phyloP scores from a whole-genome alignment of 176 grass and related monocot species.

The Carex cristatella region DNA sequence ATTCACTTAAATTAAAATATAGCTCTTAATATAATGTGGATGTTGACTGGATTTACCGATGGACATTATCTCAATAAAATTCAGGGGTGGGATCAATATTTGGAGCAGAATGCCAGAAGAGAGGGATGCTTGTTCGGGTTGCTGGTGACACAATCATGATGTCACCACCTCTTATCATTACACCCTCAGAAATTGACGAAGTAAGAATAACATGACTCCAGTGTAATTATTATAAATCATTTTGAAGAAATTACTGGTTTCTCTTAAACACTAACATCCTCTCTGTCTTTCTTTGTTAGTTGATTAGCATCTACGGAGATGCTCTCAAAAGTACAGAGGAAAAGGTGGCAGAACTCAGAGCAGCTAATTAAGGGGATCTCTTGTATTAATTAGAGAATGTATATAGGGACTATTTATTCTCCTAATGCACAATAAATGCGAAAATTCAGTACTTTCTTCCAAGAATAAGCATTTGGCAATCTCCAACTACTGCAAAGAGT shows the following conservation, averaged over 20 bases:
- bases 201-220: conserved; percentile 28
- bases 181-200: conserved; percentile 55
- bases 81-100: conserved; percentile 90
- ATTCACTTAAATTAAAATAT: background rate
- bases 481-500: background rate
- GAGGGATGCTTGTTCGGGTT: conserved; percentile 77
- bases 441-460: background rate
- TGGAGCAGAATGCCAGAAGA: conserved; percentile 78
- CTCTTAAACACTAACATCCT: background rate
- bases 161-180: conserved; percentile 71
- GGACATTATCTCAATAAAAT: conserved; percentile 16
- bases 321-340: conserved; percentile 64
- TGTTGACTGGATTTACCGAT: conserved; percentile 18
- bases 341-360: conserved; percentile 52
- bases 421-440: conserved; percentile 12
- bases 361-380: background rate
- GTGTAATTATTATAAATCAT: background rate
- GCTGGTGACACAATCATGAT: conserved; percentile 93
- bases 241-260: background rate
- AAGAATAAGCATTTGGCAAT: conserved; percentile 6
- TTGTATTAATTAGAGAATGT: background rate
- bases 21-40: conserved; percentile 4
- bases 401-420: background rate
- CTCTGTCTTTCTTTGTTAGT: conserved; percentile 28
- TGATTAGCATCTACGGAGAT: conserved; percentile 75